Percentiles rank a stretch among this genome's conserved stretches.
Evolutionary conservation across 1,284 basidiomycete species (phyloP).

Genomic region (Microbotryum saponariae): DNA sequence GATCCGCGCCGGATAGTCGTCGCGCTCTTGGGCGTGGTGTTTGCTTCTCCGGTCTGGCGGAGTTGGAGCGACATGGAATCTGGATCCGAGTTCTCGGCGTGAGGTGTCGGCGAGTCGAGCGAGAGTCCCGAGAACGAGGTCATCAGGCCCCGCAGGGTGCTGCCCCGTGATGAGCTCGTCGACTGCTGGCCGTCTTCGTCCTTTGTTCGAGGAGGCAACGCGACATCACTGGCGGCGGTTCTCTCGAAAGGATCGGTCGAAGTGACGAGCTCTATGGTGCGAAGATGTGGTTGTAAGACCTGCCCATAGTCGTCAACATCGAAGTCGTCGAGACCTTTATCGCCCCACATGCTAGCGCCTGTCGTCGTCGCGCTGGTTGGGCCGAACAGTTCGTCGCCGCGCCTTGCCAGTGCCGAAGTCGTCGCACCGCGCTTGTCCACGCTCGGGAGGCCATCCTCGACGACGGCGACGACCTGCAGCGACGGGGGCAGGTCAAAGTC

Average conservation of each 20-base stretch:
- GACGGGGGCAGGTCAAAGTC: constrained; percentile 12
- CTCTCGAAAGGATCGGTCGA: constrained; percentile 1
- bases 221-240: not conserved
- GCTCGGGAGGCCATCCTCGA: not conserved
- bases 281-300: not conserved
- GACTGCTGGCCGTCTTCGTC: constrained; percentile 14
- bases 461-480: not conserved
- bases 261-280: not conserved
- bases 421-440: not conserved
- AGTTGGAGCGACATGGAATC: not conserved
- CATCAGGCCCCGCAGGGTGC: constrained; percentile 4
- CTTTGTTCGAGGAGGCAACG: not conserved
- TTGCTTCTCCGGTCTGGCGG: not conserved
- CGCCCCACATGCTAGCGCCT: not conserved
- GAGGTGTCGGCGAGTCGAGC: not conserved
- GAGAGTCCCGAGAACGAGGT: constrained; percentile 11
- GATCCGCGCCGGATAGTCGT: constrained; percentile 9
- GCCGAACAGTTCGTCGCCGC: not conserved
- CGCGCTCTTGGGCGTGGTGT: not conserved
- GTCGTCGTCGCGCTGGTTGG: too few species aligned
- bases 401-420: not conserved
- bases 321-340: not conserved
- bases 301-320: constrained; percentile 8
- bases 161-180: constrained; percentile 5
- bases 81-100: not conserved